phyloP scores from a whole-genome alignment of 176 grass and related monocot genomes.

The Leersia perrieri region DNA sequence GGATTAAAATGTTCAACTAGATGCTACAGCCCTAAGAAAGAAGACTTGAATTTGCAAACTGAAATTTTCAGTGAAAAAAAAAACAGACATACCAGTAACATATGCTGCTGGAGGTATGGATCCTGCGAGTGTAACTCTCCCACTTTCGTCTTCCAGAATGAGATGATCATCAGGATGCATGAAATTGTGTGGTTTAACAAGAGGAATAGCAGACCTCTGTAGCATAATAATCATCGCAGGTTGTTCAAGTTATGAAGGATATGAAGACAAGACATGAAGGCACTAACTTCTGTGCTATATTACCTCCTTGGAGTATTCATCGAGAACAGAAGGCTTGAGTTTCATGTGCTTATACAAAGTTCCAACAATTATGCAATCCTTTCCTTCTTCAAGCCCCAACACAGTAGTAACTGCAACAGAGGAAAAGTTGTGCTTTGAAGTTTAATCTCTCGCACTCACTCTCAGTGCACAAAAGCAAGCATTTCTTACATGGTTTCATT shows the following conservation, averaged over 20 bases:
- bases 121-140: conserved; percentile 90
- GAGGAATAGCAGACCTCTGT: conserved; percentile 86
- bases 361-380: conserved; percentile 86
- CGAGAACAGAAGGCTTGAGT: conserved; percentile 89
- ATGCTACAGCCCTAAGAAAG: background rate
- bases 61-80: background rate
- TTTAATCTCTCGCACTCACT: background rate
- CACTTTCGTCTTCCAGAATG: conserved; percentile 98
- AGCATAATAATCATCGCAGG: conserved; percentile 14
- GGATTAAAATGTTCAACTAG: background rate
- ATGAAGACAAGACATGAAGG: background rate
- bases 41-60: background rate
- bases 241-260: background rate
- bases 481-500: background rate
- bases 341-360: conserved; percentile 98
- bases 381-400: conserved; percentile 91
- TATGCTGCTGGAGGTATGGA: conserved; percentile 57
- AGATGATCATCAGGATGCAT: conserved; percentile 94
- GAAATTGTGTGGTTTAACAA: conserved; percentile 96
- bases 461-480: background rate
- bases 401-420: conserved; percentile 76
- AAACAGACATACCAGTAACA: conserved; percentile 64
- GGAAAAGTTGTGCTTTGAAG: background rate
- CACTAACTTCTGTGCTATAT: background rate
- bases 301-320: conserved; percentile 99